Percentiles rank a stretch among this genome's conserved stretches.
Evolutionary conservation across 2,329 filamentous ascomycete genomes (phyloP).

Genomic region (Calonectria hawksworthii): DNA sequence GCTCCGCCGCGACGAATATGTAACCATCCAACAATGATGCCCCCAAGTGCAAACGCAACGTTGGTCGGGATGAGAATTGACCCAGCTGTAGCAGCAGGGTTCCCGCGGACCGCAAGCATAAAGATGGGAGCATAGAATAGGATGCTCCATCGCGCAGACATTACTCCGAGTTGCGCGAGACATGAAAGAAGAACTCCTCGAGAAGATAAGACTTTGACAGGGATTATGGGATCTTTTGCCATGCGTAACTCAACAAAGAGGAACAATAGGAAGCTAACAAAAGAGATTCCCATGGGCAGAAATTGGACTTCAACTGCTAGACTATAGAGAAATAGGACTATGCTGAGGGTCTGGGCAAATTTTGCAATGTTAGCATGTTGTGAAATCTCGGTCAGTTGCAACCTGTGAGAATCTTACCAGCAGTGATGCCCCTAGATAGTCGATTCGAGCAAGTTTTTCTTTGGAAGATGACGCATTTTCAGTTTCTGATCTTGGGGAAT

Average conservation of each 20-base stretch:
- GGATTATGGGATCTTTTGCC: conserved; percentile 80
- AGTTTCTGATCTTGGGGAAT: conserved; percentile 24
- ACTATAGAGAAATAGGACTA: conserved; percentile 80
- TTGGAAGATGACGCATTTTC: conserved; percentile 49
- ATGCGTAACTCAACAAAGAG: conserved; percentile 74
- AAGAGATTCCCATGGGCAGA: conserved; percentile 72
- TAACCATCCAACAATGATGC: conserved; percentile 79
- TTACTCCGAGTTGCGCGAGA: conserved; percentile 80
- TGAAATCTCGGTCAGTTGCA: neutral
- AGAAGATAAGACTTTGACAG: conserved; percentile 77
- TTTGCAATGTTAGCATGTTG: conserved; percentile 16
- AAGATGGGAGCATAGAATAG: conserved; percentile 87
- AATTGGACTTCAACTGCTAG: conserved; percentile 74
- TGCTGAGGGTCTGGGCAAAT: conserved; percentile 66
- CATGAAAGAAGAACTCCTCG: conserved; percentile 81
- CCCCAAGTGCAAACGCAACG: conserved; percentile 81
- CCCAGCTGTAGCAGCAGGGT: conserved; percentile 78
- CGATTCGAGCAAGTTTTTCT: conserved; percentile 74
- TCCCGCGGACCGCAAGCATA: conserved; percentile 80
- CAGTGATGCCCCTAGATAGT: conserved; percentile 80
- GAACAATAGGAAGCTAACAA: conserved; percentile 66
- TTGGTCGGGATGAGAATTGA: conserved; percentile 87
- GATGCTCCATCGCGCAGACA: conserved; percentile 85
- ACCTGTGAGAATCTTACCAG: conserved; percentile 61
- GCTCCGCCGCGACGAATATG: conserved; percentile 81